These are phyloP conservation scores for Pichia scutulata DNA, from an alignment of 805 yeast species.

Conservation along the genomic window DNA sequence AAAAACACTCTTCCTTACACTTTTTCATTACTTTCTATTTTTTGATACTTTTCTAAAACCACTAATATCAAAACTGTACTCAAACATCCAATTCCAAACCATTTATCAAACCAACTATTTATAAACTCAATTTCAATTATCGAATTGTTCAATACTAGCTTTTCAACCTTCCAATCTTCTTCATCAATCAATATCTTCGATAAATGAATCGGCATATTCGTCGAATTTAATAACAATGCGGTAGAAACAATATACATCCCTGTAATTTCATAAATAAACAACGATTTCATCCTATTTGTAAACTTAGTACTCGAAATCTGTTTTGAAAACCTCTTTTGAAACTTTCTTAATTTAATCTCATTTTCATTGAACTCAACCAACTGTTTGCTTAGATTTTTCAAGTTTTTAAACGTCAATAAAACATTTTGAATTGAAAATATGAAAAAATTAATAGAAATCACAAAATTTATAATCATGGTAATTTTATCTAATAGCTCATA, in stretches of 20 bases:
- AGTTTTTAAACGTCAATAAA: slow-evolving; percentile 48
- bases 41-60: slow-evolving; percentile 16
- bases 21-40: not conserved
- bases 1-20: too few relatives aligned
- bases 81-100: slow-evolving; percentile 38
- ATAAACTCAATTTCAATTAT: slow-evolving; percentile 30
- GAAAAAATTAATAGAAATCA: slow-evolving; percentile 52
- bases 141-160: not conserved
- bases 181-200: slow-evolving; percentile 25
- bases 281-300: not conserved
- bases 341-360: slow-evolving; percentile 6
- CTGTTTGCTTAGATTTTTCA: slow-evolving; percentile 24
- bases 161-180: slow-evolving; percentile 1
- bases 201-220: slow-evolving; percentile 36
- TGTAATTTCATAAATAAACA: slow-evolving; percentile 29
- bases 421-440: slow-evolving; percentile 61
- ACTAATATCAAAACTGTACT: slow-evolving; percentile 25
- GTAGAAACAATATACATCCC: slow-evolving; percentile 48
- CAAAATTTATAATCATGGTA: slow-evolving; percentile 38
- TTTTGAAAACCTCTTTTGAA: not conserved
- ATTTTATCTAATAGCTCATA: slow-evolving; percentile 26
- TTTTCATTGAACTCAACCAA: not conserved
- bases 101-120: slow-evolving; percentile 45
- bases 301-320: not conserved
- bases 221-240: slow-evolving; percentile 40